Conservation (phyloP, 2,329 filamentous ascomycete genomes). For the Alternaria sp. region DNA sequence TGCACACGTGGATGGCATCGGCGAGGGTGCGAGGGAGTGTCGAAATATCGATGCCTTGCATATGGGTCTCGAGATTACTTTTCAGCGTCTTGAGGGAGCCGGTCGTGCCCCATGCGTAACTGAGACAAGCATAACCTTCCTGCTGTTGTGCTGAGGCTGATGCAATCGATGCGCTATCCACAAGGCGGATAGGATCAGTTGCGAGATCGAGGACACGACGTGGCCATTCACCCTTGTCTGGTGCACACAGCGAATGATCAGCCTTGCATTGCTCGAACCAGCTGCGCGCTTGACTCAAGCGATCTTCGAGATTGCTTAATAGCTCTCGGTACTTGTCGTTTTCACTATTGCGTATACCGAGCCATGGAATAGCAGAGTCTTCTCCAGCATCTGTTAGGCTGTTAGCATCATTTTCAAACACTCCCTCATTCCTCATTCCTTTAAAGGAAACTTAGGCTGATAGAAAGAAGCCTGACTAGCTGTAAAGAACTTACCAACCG, state of each 20-base stretch:
- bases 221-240: not conserved
- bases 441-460: not conserved
- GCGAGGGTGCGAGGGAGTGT: not conserved
- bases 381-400: not conserved
- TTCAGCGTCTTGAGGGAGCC: not conserved
- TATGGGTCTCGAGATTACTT: not conserved
- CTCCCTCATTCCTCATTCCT: not conserved
- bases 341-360: not conserved
- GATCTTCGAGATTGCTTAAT: not conserved
- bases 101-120: not conserved
- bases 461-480: not conserved
- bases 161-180: not conserved
- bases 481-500: not conserved
- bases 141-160: not conserved
- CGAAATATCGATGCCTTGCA: not conserved
- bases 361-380: not conserved
- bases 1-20: not conserved
- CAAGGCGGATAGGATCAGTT: not conserved
- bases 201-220: not conserved
- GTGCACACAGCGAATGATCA: not conserved
- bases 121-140: constrained; percentile 2
- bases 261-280: not conserved
- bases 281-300: not conserved
- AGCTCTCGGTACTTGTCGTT: not conserved
- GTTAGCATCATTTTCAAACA: not conserved